Evolutionary conservation across 768 basidiomycete genomes (phyloP), one percentile per base, ranked within the genome.

Genomic region (Rickenella mellea): DNA sequence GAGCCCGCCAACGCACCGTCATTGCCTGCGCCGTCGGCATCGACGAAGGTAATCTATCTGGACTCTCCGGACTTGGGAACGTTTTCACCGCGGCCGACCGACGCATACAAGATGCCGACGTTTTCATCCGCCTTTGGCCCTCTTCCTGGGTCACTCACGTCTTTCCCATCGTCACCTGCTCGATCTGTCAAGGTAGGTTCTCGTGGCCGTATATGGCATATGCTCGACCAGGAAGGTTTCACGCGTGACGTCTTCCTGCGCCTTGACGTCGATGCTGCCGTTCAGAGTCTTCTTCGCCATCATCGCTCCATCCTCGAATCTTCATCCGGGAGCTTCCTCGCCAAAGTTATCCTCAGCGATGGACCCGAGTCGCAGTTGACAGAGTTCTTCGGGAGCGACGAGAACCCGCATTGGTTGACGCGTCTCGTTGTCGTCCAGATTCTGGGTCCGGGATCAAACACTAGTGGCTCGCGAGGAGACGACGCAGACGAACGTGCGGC

Each of bases 381-480:
- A 12, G 63, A 64, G 19, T 68, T 88, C 14, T 77, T 83, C 48
- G 85, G 86, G 6, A 80, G 63, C 44, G 80, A 83, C 22, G 76
- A 77, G 5, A 68, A 66, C 31, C 83, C 85, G 2, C 83, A 91
- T 55, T 91, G 87, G 86, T 63, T 90, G 30, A 90, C 88, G 11
- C 80, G 74, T 51, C 58, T 84, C 4, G 61, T 90, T 5, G 58
- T 91, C 2, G 56, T 80, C 32, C 85, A 87, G 54, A 72, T 88
- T 10, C 68, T 89, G 10, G 77, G 74, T 20, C 68, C 71, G 1
- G 82, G 83, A 51, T 67, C 70, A 1, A 63, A 70, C 6, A 59
- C 52, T 41, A 49, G 55, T 19, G 54, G 57, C 40, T 49, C 49
- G 35, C 1, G 57, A 57, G 24, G 61, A 46, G 45, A 65, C 59